Evolutionary conservation across 441 rosid genomes (phyloP).

Genomic region (Brassica hybrid): DNA sequence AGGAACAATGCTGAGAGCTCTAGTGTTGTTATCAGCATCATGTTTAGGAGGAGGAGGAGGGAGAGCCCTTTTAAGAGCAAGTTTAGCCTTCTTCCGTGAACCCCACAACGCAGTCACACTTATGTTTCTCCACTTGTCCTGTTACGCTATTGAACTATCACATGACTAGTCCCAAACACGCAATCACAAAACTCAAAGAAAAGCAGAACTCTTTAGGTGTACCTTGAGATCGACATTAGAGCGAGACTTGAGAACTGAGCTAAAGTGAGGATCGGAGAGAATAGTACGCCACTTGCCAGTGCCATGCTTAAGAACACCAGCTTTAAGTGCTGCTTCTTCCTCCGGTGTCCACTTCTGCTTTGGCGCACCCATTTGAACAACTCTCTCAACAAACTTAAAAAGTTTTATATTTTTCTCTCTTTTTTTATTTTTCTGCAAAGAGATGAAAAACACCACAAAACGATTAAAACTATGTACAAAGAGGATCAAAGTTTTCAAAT

Average conservation of each 20-base stretch:
- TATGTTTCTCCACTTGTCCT: conserved; percentile 81
- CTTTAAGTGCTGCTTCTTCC: conserved; percentile 74
- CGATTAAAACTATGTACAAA: no score
- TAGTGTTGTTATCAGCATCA: conserved; percentile 30
- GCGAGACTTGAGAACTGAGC: conserved; percentile 51
- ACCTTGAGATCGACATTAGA: conserved; percentile 79
- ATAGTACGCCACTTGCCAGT: conserved; percentile 77
- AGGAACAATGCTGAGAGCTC: conserved; percentile 41
- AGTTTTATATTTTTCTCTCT: not conserved
- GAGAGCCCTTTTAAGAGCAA: conserved; percentile 52
- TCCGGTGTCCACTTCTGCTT: conserved; percentile 86
- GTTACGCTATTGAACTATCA: conserved; percentile 27
- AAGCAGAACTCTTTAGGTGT: not conserved
- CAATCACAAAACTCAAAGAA: conserved; percentile 5
- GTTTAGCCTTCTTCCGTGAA: conserved; percentile 67
- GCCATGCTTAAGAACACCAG: conserved; percentile 69
- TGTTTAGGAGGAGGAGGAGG: conserved; percentile 37
- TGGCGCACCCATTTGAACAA: conserved; percentile 73
- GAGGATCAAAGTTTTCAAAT: no score
- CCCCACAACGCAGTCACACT: conserved; percentile 71
- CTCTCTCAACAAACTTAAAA: conserved; percentile 13
- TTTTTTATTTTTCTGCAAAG: no score
- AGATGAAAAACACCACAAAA: no score
- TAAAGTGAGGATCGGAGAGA: conserved; percentile 68
- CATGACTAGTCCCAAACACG: conserved; percentile 18